Percentiles rank a stretch among this genome's conserved stretches.
Conservation (phyloP, 345 rosid species). For the Eutrema heterophyllum region DNA sequence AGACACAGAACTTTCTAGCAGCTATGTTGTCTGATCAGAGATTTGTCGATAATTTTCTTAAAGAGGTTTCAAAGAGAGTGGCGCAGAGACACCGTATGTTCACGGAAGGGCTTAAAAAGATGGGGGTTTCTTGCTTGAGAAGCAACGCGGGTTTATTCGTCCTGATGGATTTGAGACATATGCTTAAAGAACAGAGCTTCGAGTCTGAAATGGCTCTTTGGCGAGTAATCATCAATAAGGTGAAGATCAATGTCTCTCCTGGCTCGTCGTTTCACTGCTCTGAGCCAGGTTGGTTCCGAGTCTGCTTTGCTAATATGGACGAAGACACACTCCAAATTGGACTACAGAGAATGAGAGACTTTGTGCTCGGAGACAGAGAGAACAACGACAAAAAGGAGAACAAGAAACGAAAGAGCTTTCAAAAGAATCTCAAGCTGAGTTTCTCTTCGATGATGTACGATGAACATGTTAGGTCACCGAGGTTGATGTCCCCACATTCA, state of each 20-base stretch:
- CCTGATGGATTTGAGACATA: conserved; percentile 15
- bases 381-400: conserved; percentile 7
- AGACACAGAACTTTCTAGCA: conserved; percentile 47
- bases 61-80: conserved; percentile 16
- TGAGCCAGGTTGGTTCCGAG: conserved; percentile 36
- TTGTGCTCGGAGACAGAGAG: conserved; percentile 6
- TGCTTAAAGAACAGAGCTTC: conserved; percentile 15
- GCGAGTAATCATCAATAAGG: conserved; percentile 18
- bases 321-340: conserved; percentile 25
- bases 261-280: conserved; percentile 32
- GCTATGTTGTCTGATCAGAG: conserved; percentile 23
- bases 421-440: conserved; percentile 48
- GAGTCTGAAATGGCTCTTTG: conserved; percentile 24
- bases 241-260: conserved; percentile 32
- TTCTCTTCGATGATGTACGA: conserved; percentile 41
- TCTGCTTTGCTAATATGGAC: conserved; percentile 33
- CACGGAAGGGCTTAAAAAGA: conserved; percentile 21
- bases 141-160: conserved; percentile 29
- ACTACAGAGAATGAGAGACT: conserved; percentile 17
- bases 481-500: conserved; percentile 57
- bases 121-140: conserved; percentile 28
- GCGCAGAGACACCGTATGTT: conserved; percentile 18
- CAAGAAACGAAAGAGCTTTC: conserved; percentile 30
- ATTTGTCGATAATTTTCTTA: conserved; percentile 20
- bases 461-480: conserved; percentile 47